Percentiles rank a stretch among this genome's conserved stretches.
These are phyloP conservation scores for Cadophora gregata DNA, from an alignment of 2,329 filamentous ascomycete species.

Conservation along the genomic window DNA sequence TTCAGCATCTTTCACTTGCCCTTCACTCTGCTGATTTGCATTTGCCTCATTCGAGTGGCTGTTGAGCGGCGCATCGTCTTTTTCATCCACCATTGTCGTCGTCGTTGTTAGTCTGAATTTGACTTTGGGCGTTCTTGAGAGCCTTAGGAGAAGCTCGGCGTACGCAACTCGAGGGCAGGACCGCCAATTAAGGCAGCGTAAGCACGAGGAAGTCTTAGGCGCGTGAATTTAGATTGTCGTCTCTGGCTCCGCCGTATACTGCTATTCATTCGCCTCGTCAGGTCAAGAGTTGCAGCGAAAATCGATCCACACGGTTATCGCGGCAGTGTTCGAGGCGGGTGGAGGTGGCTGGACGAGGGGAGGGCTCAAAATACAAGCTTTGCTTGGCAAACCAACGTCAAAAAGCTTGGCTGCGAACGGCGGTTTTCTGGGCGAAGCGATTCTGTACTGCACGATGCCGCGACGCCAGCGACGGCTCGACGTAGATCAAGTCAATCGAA, in stretches of 20 bases:
- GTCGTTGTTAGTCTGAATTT: slow-evolving; percentile 1
- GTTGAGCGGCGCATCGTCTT: slow-evolving; percentile 26
- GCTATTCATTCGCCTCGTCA: not conserved
- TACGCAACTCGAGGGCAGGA: not conserved
- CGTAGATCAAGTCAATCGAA: not conserved
- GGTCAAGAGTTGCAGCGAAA: not conserved
- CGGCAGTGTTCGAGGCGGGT: not conserved
- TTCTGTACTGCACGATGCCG: too few species aligned
- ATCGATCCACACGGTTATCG: slow-evolving; percentile 7
- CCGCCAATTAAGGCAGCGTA: not conserved
- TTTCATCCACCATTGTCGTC: slow-evolving; percentile 25
- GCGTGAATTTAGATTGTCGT: not conserved
- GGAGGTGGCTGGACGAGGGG: not conserved
- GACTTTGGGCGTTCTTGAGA: not conserved
- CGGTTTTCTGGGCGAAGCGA: not conserved
- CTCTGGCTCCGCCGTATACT: not conserved
- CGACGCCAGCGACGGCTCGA: not conserved
- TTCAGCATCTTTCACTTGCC: slow-evolving; percentile 21
- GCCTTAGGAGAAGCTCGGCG: not conserved
- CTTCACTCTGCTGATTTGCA: slow-evolving; percentile 24
- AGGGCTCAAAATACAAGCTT: not conserved
- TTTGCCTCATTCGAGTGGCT: slow-evolving; percentile 18
- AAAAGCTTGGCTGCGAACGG: not conserved
- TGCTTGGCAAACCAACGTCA: not conserved
- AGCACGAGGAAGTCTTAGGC: not conserved